These are phyloP conservation scores for Neospora caninum DNA, from an alignment of 169 alveolate genomes.

Conservation along the genomic window DNA sequence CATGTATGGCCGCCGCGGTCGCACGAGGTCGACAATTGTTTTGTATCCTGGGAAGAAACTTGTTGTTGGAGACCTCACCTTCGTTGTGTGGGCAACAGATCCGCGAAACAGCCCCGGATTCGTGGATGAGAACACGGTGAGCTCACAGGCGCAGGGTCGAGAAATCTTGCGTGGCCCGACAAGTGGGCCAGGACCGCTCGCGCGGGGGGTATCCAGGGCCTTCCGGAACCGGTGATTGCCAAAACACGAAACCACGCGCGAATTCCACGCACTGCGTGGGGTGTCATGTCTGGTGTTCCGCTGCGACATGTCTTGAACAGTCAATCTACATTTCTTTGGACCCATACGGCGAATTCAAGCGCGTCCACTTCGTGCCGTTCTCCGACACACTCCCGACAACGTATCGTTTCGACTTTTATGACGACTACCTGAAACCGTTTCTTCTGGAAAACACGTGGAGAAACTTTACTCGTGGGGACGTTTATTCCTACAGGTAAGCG, in stretches of 20 bases:
- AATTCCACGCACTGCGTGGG: no score
- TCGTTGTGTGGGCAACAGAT: slow-evolving; percentile 72
- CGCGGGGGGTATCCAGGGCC: no score
- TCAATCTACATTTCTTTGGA: slow-evolving; percentile 77
- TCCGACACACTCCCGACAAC: slow-evolving; percentile 79
- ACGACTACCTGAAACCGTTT: slow-evolving; percentile 77
- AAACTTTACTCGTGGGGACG: slow-evolving; percentile 72
- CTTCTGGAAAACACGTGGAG: slow-evolving; percentile 71
- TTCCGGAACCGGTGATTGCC: no score
- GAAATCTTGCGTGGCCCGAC: neutral
- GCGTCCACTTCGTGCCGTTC: slow-evolving; percentile 77
- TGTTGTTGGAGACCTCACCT: slow-evolving; percentile 62
- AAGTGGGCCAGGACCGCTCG: no score
- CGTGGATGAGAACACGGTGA: slow-evolving; percentile 66
- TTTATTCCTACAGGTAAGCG: slow-evolving; percentile 67
- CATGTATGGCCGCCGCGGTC: neutral
- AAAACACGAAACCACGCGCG: no score
- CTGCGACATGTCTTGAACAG: slow-evolving; percentile 39
- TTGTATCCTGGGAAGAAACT: slow-evolving; percentile 67
- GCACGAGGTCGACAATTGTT: slow-evolving; percentile 48
- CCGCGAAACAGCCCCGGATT: slow-evolving; percentile 70
- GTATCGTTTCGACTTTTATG: slow-evolving; percentile 73
- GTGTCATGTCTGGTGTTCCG: no score
- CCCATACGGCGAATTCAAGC: slow-evolving; percentile 75
- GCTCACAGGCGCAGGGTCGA: neutral